These are phyloP conservation scores for Chenopodium album DNA, from an alignment of 148 eudicot species.

Conservation along the genomic window DNA sequence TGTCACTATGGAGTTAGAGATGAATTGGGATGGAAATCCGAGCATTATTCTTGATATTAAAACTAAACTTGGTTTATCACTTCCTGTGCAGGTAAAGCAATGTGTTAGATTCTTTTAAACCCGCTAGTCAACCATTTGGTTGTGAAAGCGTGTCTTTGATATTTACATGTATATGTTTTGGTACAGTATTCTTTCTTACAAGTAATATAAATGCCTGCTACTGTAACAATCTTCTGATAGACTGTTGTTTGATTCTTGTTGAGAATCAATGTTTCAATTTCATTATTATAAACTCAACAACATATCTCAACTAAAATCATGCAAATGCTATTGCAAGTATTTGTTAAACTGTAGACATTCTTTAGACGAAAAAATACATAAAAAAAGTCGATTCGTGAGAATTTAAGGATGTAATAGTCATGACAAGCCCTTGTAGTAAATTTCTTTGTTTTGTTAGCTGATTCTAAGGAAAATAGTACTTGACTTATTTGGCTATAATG, in stretches of 20 bases:
- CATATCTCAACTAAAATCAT: not conserved
- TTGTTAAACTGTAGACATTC: not conserved
- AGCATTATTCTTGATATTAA: conserved; percentile 89
- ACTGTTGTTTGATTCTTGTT: not conserved
- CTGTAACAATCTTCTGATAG: not conserved
- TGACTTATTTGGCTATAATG: not conserved
- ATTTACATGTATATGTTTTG: not conserved
- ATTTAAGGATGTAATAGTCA: not conserved
- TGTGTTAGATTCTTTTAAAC: not conserved
- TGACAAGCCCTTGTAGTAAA: not conserved
- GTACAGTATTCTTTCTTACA: not conserved
- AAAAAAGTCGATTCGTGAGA: not conserved
- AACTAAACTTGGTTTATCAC: conserved; percentile 83
- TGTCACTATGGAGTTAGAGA: conserved; percentile 90
- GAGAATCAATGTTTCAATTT: not conserved
- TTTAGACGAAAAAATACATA: not conserved
- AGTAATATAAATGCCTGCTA: not conserved
- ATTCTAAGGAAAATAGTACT: not conserved
- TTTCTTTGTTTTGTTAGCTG: not conserved
- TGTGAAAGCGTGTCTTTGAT: not conserved
- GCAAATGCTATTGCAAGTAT: not conserved
- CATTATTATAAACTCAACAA: not conserved
- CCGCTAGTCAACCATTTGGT: not conserved
- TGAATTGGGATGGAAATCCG: conserved; percentile 99
- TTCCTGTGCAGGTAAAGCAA: conserved; percentile 81